Evolutionary conservation across 148 eudicot genomes (phyloP).

Genomic region (Suaeda aralocaspica): DNA sequence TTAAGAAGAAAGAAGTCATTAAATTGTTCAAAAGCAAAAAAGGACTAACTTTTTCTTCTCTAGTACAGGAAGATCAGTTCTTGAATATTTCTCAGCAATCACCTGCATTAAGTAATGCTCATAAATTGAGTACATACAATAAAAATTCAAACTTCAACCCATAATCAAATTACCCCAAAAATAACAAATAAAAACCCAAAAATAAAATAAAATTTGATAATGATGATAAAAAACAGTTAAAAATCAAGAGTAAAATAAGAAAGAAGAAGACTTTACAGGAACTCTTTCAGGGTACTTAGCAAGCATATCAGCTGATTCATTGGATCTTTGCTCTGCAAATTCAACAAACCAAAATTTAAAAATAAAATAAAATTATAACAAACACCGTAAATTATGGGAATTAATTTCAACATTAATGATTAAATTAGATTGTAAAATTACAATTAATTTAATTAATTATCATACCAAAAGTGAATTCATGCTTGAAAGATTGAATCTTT

Average conservation of each 20-base stretch:
- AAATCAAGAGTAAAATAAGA: not conserved
- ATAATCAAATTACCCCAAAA: not conserved
- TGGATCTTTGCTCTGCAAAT: constrained; percentile 53
- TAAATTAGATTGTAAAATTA: not conserved
- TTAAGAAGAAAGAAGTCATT: not conserved
- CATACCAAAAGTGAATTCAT: constrained; percentile 55
- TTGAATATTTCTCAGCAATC: constrained; percentile 73
- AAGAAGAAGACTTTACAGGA: constrained; percentile 46
- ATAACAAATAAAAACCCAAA: not conserved
- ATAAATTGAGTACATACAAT: constrained; percentile 5
- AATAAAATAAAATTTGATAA: not conserved
- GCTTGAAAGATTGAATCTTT: constrained; percentile 51
- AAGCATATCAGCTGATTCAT: constrained; percentile 70
- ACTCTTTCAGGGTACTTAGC: constrained; percentile 82
- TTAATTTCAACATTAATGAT: not conserved
- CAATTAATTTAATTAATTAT: too few relatives aligned
- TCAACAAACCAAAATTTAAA: constrained; percentile 3
- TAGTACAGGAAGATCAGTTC: constrained; percentile 73
- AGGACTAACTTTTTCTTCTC: constrained; percentile 82
- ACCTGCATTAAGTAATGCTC: constrained; percentile 42
- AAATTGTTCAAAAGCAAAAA: not conserved
- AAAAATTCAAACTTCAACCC: not conserved
- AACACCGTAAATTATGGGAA: not conserved
- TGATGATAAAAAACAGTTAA: not conserved
- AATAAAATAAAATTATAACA: too few relatives aligned